Evolutionary conservation across 768 basidiomycete genomes (phyloP), one percentile per base, ranked within the genome.

Genomic region (Tylopilus intermedius): DNA sequence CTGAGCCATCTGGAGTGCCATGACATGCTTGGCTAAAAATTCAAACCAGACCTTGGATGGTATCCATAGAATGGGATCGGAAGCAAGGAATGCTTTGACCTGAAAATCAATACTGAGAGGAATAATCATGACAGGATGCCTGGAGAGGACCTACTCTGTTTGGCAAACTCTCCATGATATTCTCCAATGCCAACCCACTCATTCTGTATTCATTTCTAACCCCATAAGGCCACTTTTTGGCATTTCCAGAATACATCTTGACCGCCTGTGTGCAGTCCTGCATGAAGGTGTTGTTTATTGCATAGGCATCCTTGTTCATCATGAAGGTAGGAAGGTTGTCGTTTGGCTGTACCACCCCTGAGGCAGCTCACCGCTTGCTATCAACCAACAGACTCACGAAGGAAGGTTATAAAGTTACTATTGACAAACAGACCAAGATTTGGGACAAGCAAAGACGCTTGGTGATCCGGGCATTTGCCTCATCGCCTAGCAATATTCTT

Each of bases 31-130:
- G n/a, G 38, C 26, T 3, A 58, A 5, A 2, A 58, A 51, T 27
- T 57, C 26, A 4, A 58, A 58, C 51, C 55, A 58, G 14, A 49
- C 10, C 0, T 43, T 21, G 1, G 51, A 58, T 2, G 55, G 18
- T 0, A 59, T 3, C 51, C 43, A 44, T 10, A 44, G 30, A 1
- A 59, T 48, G 1, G 51, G 51, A 32, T 57, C n/a, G 1, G 51
- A 53, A 1, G 38, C 24, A 5, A 58, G 15, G 11, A 47, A 57
- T 30, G 38, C 38, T 18, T 21, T 37, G 5, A 37, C 13, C 37
- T 37, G 15, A 37, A 8, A 7, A 15, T 15, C 2, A 37, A 11
- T 24, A 24, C n/a, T n/a, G n/a, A n/a, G n/a, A n/a, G n/a, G n/a
- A n/a, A n/a, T n/a, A n/a, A n/a, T n/a, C n/a, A n/a, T n/a, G n/a